Percentiles rank a stretch among this genome's conserved stretches.
Conservation (phyloP, 768 basidiomycete species). For the Tulasnella sp. region DNA sequence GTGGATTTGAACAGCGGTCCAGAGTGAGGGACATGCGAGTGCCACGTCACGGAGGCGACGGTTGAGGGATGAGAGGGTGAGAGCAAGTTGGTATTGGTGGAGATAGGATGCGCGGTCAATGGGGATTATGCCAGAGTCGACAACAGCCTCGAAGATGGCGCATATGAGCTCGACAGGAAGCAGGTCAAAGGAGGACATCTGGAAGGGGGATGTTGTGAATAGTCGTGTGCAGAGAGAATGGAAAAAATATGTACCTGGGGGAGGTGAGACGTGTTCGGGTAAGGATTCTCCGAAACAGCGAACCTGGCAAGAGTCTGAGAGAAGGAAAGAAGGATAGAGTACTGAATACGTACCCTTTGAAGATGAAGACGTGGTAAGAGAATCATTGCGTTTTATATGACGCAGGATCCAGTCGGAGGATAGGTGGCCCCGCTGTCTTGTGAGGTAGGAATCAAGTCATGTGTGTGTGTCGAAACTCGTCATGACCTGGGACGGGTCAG, state of each 20-base stretch:
- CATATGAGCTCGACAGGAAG: constrained; percentile 4
- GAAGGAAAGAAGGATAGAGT: background rate
- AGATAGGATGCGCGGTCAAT: background rate
- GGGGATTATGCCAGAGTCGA: background rate
- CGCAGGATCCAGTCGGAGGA: too few relatives aligned
- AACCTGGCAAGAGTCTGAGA: background rate
- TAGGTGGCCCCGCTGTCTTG: too few relatives aligned
- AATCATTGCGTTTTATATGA: too few relatives aligned
- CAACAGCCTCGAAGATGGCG: background rate
- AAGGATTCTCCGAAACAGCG: background rate
- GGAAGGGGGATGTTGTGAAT: background rate
- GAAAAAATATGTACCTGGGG: background rate
- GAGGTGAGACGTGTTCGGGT: background rate
- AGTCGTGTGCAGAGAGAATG: background rate
- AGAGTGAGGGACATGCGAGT: background rate
- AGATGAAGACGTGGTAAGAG: background rate
- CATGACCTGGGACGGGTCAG: too few relatives aligned
- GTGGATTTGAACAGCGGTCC: background rate
- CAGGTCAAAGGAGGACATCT: background rate
- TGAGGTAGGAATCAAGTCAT: too few relatives aligned
- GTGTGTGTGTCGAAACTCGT: too few relatives aligned
- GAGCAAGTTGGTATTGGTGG: background rate
- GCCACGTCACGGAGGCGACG: background rate
- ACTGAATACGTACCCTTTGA: background rate
- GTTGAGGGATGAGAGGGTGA: constrained; percentile 1